These are phyloP conservation scores for Inga oerstediana DNA, from an alignment of 306 rosid genomes.

Conservation along the genomic window DNA sequence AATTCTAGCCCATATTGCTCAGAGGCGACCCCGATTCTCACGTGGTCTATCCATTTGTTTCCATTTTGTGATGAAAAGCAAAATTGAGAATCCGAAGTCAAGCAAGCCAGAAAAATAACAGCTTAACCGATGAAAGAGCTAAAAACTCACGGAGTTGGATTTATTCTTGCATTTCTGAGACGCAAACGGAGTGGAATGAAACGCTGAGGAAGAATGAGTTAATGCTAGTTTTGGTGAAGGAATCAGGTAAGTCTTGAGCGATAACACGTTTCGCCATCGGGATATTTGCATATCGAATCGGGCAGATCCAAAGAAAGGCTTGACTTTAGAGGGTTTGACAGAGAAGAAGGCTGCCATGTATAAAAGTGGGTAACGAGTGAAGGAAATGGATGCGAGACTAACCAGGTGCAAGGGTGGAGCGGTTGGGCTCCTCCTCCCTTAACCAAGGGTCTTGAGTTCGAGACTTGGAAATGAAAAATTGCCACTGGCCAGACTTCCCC, in stretches of 20 bases:
- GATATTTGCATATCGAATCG: constrained; percentile 48
- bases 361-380: background rate
- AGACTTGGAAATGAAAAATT: too few species aligned
- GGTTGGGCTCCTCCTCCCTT: too few species aligned
- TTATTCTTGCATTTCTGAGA: constrained; percentile 56
- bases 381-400: background rate
- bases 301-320: background rate
- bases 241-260: constrained; percentile 47
- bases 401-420: too few species aligned
- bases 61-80: background rate
- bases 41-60: background rate
- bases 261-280: constrained; percentile 57
- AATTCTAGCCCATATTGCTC: background rate
- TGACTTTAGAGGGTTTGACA: background rate
- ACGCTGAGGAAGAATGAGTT: constrained; percentile 41
- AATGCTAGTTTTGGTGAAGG: constrained; percentile 17
- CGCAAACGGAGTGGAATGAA: constrained; percentile 66
- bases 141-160: constrained; percentile 56
- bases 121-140: background rate
- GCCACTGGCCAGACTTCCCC: too few species aligned
- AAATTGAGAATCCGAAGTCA: background rate
- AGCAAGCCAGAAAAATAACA: background rate
- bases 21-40: background rate
- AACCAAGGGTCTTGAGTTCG: too few species aligned
- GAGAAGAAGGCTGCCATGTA: background rate